phyloP scores from a whole-genome alignment of 2,329 filamentous ascomycete species.

The Verticillium albo-atrum region DNA sequence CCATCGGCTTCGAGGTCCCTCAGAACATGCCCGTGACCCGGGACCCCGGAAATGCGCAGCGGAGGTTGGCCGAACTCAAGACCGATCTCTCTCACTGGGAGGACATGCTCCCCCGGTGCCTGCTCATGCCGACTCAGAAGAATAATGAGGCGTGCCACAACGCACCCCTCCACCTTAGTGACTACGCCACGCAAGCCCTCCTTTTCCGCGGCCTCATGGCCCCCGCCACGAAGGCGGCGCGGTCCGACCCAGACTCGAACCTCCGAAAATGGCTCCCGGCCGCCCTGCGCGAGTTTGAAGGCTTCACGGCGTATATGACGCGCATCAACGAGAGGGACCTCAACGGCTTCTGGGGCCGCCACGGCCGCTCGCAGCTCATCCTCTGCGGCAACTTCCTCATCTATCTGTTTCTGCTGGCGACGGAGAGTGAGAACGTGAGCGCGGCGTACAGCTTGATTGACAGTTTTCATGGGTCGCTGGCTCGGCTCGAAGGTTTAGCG shows the following conservation, averaged over 20 bases:
- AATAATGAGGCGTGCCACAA: slow-evolving; percentile 16
- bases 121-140: slow-evolving; percentile 17
- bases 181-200: slow-evolving; percentile 35
- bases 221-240: slow-evolving; percentile 36
- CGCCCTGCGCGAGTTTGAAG: slow-evolving; percentile 29
- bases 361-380: slow-evolving; percentile 38
- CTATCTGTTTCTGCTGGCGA: slow-evolving; percentile 40
- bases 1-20: slow-evolving; percentile 25
- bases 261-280: slow-evolving; percentile 27
- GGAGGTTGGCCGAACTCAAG: slow-evolving; percentile 18
- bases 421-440: slow-evolving; percentile 25
- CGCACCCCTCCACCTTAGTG: slow-evolving; percentile 34
- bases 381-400: slow-evolving; percentile 44
- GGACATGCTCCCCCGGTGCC: slow-evolving; percentile 28
- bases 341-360: slow-evolving; percentile 38
- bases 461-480: slow-evolving; percentile 30
- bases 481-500: slow-evolving; percentile 24
- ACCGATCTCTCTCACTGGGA: slow-evolving; percentile 29
- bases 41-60: slow-evolving; percentile 12
- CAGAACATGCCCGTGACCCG: not conserved
- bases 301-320: slow-evolving; percentile 32
- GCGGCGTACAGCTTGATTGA: slow-evolving; percentile 29
- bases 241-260: slow-evolving; percentile 27
- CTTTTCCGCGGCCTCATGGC: slow-evolving; percentile 38
- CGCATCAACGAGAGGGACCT: slow-evolving; percentile 28